Evolutionary conservation across 116 monocot genomes (phyloP).

Genomic region (Cymodocea nodosa): DNA sequence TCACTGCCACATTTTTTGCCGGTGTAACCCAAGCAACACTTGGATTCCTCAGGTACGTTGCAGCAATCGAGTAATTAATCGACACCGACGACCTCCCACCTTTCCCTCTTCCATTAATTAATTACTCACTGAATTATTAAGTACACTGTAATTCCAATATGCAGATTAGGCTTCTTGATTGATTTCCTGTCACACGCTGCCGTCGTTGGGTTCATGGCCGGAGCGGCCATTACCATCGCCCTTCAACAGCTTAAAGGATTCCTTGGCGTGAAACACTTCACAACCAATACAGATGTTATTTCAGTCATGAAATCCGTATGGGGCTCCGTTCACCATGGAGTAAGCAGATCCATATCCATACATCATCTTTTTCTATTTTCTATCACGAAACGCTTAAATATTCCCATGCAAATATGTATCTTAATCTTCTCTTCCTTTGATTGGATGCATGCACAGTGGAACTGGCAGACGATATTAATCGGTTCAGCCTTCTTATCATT

Average conservation of each 20-base stretch:
- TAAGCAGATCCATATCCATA: constrained; percentile 7
- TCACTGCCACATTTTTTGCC: constrained; percentile 92
- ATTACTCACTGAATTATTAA: neutral
- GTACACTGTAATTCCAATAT: neutral
- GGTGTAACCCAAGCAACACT: constrained; percentile 61
- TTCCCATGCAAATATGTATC: too few relatives aligned
- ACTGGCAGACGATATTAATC: constrained; percentile 47
- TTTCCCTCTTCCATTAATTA: too few relatives aligned
- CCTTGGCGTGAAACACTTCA: constrained; percentile 66
- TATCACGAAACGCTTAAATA: neutral
- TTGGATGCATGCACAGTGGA: constrained; percentile 54
- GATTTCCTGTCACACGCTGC: constrained; percentile 71
- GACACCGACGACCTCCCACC: too few relatives aligned
- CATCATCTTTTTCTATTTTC: neutral
- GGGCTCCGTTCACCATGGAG: constrained; percentile 56
- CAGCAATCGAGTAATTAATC: too few relatives aligned
- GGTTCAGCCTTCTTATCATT: constrained; percentile 22
- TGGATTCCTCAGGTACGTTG: constrained; percentile 49
- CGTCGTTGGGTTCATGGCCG: constrained; percentile 67
- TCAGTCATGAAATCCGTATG: constrained; percentile 80
- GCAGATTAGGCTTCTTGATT: constrained; percentile 63
- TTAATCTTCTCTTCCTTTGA: neutral
- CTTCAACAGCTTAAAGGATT: constrained; percentile 94
- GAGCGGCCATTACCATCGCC: constrained; percentile 68
- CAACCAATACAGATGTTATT: constrained; percentile 64